phyloP scores from a whole-genome alignment of 2,329 filamentous ascomycete species.

The Apiospora sp. region DNA sequence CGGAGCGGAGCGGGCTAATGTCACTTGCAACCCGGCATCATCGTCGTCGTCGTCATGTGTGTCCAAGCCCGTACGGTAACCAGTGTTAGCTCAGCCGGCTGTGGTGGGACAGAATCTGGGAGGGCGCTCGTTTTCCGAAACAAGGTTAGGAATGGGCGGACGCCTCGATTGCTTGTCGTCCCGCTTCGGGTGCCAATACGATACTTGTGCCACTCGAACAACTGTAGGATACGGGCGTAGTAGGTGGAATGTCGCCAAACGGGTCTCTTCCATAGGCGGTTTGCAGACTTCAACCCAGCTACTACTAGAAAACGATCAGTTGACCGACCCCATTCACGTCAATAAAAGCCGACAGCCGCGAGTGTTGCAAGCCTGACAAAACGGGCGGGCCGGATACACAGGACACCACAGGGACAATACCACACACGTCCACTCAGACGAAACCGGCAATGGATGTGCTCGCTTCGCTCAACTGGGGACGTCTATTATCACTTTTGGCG shows the following conservation, averaged over 20 bases:
- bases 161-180: background rate
- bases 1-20: conserved; percentile 8
- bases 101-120: conserved; percentile 10
- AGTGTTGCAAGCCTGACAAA: background rate
- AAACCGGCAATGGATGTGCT: background rate
- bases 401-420: background rate
- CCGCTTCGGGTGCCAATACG: conserved; percentile 10
- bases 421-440: background rate
- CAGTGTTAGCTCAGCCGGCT: conserved; percentile 6
- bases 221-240: background rate
- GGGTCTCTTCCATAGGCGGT: conserved; percentile 5
- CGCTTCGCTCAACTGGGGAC: background rate
- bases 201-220: conserved; percentile 6
- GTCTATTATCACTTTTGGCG: background rate
- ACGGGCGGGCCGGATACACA: background rate
- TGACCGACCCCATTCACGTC: background rate
- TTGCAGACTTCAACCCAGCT: background rate
- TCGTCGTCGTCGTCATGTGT: background rate
- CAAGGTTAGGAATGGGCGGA: conserved; percentile 4
- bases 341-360: background rate
- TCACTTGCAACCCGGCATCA: background rate
- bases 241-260: conserved; percentile 1
- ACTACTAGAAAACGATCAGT: background rate
- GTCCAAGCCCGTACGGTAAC: conserved; percentile 7
- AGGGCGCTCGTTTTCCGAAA: conserved; percentile 10